Evolutionary conservation across 257 asterid genomes (phyloP), one percentile per base, ranked within the genome.

Genomic region (Rubia yunnanensis): DNA sequence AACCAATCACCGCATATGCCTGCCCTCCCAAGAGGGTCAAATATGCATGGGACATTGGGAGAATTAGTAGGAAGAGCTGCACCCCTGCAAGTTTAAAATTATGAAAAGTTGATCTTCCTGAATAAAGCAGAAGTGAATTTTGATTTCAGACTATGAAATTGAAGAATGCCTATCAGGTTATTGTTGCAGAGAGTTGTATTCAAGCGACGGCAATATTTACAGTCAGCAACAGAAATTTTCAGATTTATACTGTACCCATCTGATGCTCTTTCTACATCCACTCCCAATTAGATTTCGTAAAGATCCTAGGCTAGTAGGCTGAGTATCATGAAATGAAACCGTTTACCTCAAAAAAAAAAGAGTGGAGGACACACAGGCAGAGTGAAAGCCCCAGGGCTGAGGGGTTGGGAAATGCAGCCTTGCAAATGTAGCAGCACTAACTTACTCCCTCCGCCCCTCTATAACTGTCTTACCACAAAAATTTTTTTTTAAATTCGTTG

Each of bases 1-100:
- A 92, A 82, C 98, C 97, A 92, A 78, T 92, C 98, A 70, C 98
- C 98, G 57, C 98, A 92, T 59, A 92, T 85, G 75, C 98, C 98
- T 57, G 97, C 94, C 74, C 98, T 83, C 79, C 98, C 98, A 64
- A 28, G 84, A 58, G 98, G 91, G 82, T 92, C 98, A 66, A 92
- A 92, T 73, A 92, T 85, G 88, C 95, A 92, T 4, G 97, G 95
- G 41, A 86, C 60, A 50, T 82, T 82, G 11, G 98, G 97, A 28
- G 94, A 78, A 73, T 89, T 92, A 6, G 88, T 87, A 17, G 98
- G 98, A 68, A 92, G 97, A 72, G 98, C 98, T 52, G 98, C 97
- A 73, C 97, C 98, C 98, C 98, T 92, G 81, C 66, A 78, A 70
- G 55, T 68, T 59, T 35, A 38, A 60, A 74, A 74, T 41, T 28